These are phyloP conservation scores for Clarkia xantiana DNA, from an alignment of 345 rosid genomes.

Conservation along the genomic window DNA sequence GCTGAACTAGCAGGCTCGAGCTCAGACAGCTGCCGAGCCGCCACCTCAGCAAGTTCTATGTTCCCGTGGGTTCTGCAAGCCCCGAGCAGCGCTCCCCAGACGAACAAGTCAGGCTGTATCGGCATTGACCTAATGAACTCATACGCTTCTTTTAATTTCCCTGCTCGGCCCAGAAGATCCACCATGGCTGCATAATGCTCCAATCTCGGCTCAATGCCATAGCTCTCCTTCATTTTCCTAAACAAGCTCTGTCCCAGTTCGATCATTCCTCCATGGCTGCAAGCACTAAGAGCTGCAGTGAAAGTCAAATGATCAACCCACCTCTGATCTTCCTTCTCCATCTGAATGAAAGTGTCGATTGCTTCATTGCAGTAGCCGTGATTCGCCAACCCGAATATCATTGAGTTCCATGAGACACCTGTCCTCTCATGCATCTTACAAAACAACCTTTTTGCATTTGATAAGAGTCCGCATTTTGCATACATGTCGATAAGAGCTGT, in stretches of 20 bases:
- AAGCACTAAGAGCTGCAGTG: conserved; percentile 67
- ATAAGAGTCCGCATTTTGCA: conserved; percentile 55
- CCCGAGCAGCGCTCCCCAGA: conserved; percentile 85
- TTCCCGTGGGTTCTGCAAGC: conserved; percentile 70
- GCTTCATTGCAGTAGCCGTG: conserved; percentile 64
- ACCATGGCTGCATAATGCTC: conserved; percentile 82
- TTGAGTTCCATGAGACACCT: conserved; percentile 67
- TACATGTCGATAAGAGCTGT: conserved; percentile 85
- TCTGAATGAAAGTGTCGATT: conserved; percentile 40
- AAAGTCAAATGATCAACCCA: conserved; percentile 66
- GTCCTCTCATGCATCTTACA: conserved; percentile 32
- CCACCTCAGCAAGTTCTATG: conserved; percentile 50
- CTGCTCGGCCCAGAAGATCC: conserved; percentile 75
- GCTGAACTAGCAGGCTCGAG: conserved; percentile 68
- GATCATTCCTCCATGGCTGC: conserved; percentile 58
- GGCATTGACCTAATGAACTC: conserved; percentile 42
- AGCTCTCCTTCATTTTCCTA: conserved; percentile 45
- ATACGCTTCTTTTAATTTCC: conserved; percentile 53
- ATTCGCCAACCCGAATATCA: conserved; percentile 75
- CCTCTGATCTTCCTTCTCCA: conserved; percentile 38
- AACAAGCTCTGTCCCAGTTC: conserved; percentile 56
- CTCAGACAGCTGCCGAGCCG: conserved; percentile 43
- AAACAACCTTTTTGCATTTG: conserved; percentile 50
- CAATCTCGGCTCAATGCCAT: conserved; percentile 43
- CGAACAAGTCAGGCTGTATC: conserved; percentile 58